phyloP scores from a whole-genome alignment of 768 basidiomycete species.

The Aureoboletus auriporus region DNA sequence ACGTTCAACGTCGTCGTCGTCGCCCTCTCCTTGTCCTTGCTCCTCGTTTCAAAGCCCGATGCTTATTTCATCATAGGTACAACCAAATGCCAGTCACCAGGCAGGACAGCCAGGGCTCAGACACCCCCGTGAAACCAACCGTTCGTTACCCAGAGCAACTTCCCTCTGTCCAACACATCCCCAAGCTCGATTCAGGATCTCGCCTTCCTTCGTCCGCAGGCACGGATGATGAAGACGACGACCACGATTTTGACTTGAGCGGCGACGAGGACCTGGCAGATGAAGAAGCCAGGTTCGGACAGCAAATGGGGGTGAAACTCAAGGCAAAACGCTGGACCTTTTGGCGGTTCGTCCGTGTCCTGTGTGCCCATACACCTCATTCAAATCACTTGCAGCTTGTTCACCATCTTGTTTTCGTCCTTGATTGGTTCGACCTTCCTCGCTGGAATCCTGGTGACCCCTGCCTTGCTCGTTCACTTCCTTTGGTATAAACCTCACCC shows the following conservation, averaged over 20 bases:
- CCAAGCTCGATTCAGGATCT: conserved; percentile 29
- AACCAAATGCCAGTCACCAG: background rate
- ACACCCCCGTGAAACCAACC: conserved; percentile 29
- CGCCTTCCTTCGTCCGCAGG: conserved; percentile 42
- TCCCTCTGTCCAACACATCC: conserved; percentile 17
- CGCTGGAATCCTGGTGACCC: conserved; percentile 55
- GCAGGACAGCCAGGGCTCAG: conserved; percentile 10
- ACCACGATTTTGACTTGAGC: conserved; percentile 68
- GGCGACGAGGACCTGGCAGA: conserved; percentile 74
- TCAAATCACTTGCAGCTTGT: conserved; percentile 37
- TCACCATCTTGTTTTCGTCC: conserved; percentile 64
- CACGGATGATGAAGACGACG: conserved; percentile 57
- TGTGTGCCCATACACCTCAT: background rate
- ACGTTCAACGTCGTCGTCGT: no score
- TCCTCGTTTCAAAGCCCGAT: no score
- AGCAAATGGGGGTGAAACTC: conserved; percentile 51
- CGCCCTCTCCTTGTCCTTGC: no score
- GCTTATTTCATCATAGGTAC: no score
- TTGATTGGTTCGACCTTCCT: conserved; percentile 69
- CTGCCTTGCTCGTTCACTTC: conserved; percentile 62
- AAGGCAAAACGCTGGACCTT: conserved; percentile 45
- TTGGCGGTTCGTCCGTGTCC: conserved; percentile 43
- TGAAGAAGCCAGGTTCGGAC: conserved; percentile 62
- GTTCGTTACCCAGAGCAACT: conserved; percentile 55
- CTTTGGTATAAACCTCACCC: conserved; percentile 65